phyloP scores from a whole-genome alignment of 106 monocot species.

The Iris macrosiphon region DNA sequence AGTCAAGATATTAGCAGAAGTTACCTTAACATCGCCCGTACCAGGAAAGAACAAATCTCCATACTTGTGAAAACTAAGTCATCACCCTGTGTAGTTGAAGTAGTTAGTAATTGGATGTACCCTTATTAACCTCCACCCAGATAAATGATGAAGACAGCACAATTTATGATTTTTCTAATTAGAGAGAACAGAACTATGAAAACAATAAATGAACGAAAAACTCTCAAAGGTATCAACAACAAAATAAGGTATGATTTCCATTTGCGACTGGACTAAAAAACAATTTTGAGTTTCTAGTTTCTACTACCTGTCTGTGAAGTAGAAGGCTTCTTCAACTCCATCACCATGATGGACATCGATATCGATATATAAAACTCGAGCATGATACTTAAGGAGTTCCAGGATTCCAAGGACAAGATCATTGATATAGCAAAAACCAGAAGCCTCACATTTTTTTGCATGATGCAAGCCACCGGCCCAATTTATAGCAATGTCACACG shows the following conservation, averaged over 20 bases:
- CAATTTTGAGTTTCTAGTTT: no score
- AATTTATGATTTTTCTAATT: no score
- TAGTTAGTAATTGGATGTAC: slow-evolving; percentile 1
- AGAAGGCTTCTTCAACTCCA: slow-evolving; percentile 96
- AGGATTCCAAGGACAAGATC: slow-evolving; percentile 84
- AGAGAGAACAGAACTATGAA: no score
- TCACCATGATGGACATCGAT: slow-evolving; percentile 98
- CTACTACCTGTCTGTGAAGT: slow-evolving; percentile 90
- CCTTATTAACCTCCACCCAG: no score
- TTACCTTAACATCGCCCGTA: slow-evolving; percentile 94
- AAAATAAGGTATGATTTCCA: no score
- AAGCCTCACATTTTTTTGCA: slow-evolving; percentile 87
- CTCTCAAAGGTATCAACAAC: no score
- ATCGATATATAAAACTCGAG: slow-evolving; percentile 82
- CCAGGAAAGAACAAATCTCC: slow-evolving; percentile 97
- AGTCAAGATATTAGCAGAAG: neutral
- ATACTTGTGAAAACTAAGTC: slow-evolving; percentile 98
- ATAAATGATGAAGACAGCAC: no score
- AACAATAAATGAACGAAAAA: no score
- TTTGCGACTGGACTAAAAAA: no score
- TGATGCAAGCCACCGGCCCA: slow-evolving; percentile 96
- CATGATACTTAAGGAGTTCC: slow-evolving; percentile 91
- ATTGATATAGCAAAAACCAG: slow-evolving; percentile 95
- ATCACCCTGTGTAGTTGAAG: slow-evolving; percentile 65
- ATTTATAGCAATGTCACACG: slow-evolving; percentile 87